Evolutionary conservation across 2,329 filamentous ascomycete species (phyloP).

Genomic region (Zopfia rhizophila): DNA sequence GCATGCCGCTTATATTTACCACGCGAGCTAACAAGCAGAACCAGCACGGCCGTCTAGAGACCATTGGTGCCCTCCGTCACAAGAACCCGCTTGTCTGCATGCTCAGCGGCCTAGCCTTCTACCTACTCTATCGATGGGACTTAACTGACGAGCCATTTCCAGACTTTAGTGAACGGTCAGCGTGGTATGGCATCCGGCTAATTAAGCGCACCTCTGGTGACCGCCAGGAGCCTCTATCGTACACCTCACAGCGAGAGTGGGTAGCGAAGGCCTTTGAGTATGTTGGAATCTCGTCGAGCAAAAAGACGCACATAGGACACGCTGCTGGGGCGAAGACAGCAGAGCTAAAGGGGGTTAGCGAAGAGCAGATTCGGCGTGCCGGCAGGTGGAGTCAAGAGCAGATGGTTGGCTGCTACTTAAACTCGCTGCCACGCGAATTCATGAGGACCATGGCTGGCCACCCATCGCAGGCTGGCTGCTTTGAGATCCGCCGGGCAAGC

Average conservation of each 20-base stretch:
- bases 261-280: slow-evolving; percentile 2
- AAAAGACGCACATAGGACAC: slow-evolving; percentile 4
- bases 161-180: slow-evolving; percentile 2
- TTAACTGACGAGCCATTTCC: slow-evolving; percentile 4
- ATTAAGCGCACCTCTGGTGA: slow-evolving; percentile 2
- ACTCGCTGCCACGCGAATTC: slow-evolving; percentile 6
- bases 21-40: slow-evolving; percentile 14
- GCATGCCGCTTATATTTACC: slow-evolving; percentile 15
- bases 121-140: slow-evolving; percentile 9
- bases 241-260: slow-evolving; percentile 2
- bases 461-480: slow-evolving; percentile 3
- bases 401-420: slow-evolving; percentile 9
- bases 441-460: slow-evolving; percentile 7
- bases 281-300: slow-evolving; percentile 3
- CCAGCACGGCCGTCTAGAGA: slow-evolving; percentile 12
- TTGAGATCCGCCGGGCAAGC: background rate
- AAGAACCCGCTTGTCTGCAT: slow-evolving; percentile 12
- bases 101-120: slow-evolving; percentile 13
- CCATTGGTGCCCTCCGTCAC: slow-evolving; percentile 7
- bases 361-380: slow-evolving; percentile 2
- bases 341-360: slow-evolving; percentile 5
- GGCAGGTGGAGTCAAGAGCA: slow-evolving; percentile 8
- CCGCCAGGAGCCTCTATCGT: too few species aligned
- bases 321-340: slow-evolving; percentile 1
- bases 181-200: slow-evolving; percentile 4